Conservation (phyloP, 2,329 filamentous ascomycete species). For the Meredithiella fracta region DNA sequence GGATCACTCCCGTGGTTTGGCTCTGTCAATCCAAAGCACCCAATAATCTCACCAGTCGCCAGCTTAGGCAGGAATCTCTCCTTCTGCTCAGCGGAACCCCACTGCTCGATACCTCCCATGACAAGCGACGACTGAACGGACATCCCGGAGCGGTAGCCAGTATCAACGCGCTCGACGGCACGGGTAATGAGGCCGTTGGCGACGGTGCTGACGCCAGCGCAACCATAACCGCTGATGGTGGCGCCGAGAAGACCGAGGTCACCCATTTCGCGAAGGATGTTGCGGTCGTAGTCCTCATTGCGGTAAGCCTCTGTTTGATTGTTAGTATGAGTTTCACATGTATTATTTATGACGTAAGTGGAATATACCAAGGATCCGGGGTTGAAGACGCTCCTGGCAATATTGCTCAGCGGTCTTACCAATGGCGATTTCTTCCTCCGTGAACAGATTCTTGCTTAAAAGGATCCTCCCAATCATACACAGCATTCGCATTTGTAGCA, state of each 20-base stretch:
- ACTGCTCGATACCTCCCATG: conserved; percentile 84
- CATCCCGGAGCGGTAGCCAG: conserved; percentile 82
- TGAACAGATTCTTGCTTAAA: conserved; percentile 55
- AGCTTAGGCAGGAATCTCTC: conserved; percentile 65
- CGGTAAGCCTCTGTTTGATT: conserved; percentile 53
- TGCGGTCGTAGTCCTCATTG: conserved; percentile 70
- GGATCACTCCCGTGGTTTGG: conserved; percentile 88
- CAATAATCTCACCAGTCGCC: conserved; percentile 67
- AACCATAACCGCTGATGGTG: conserved; percentile 74
- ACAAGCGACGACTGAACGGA: conserved; percentile 85
- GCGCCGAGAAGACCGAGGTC: conserved; percentile 77
- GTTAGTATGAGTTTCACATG: neutral
- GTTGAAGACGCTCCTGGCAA: conserved; percentile 76
- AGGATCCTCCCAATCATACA: conserved; percentile 90
- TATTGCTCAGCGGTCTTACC: conserved; percentile 83
- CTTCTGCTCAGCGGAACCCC: conserved; percentile 74
- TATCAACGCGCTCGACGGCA: conserved; percentile 80
- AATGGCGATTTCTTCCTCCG: conserved; percentile 81
- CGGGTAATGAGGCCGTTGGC: conserved; percentile 80
- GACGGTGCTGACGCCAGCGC: conserved; percentile 73
- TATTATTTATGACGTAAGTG: neutral
- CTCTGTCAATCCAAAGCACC: conserved; percentile 80
- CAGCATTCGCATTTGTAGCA: neutral
- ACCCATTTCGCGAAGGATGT: conserved; percentile 82
- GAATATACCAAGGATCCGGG: conserved; percentile 55